Evolutionary conservation across 2,329 filamentous ascomycete genomes (phyloP).

Genomic region (Exophiala bonariae): DNA sequence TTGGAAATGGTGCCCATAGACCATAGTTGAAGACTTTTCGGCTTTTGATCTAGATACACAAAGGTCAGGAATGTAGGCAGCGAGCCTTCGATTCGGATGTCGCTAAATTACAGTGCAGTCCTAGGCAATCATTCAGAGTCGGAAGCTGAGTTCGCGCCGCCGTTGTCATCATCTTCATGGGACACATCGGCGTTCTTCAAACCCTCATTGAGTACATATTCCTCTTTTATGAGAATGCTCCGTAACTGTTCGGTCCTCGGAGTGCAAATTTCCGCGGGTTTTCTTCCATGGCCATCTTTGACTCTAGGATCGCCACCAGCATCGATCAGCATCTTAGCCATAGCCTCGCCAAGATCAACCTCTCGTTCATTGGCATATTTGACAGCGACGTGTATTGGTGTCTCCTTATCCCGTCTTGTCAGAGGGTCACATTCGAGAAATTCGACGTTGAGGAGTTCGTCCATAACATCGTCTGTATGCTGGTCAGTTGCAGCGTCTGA

Average conservation of each 20-base stretch:
- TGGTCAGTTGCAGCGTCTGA: neutral
- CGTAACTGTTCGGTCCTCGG: constrained; percentile 43
- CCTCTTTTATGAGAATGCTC: constrained; percentile 42
- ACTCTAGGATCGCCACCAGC: constrained; percentile 50
- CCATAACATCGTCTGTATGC: constrained; percentile 46
- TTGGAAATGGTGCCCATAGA: too few species aligned
- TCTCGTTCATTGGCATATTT: constrained; percentile 49
- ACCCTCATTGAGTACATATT: constrained; percentile 49
- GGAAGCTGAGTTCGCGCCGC: constrained; percentile 21
- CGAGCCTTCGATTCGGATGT: too few species aligned
- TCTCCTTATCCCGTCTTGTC: constrained; percentile 47
- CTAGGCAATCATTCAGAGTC: constrained; percentile 21
- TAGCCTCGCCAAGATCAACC: constrained; percentile 41
- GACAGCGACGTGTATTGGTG: constrained; percentile 46
- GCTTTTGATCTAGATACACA: too few species aligned
- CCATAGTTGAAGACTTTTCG: too few species aligned
- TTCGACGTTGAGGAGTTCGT: constrained; percentile 48
- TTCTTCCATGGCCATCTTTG: constrained; percentile 48
- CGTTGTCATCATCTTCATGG: constrained; percentile 35
- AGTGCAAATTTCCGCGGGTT: constrained; percentile 46
- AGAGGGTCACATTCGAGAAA: constrained; percentile 50
- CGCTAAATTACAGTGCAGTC: too few species aligned
- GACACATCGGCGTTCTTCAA: constrained; percentile 34
- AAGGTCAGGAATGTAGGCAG: too few species aligned
- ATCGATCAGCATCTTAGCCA: constrained; percentile 52